Percentiles rank a stretch among this genome's conserved stretches.
phyloP scores from a whole-genome alignment of 148 eudicot genomes.

The Oxyria digyna region DNA sequence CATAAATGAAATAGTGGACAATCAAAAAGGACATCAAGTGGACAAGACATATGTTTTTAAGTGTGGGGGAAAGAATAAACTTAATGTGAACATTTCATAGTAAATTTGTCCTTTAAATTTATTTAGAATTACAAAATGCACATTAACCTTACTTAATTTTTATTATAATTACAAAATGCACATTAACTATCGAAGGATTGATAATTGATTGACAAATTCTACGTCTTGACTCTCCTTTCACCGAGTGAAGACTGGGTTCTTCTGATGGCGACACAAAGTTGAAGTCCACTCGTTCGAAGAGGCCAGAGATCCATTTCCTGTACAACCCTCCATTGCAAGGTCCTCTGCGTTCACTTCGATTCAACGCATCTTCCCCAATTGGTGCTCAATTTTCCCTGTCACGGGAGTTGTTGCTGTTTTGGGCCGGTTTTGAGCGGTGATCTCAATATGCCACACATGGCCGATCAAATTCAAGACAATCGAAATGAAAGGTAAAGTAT shows the following conservation, averaged over 20 bases:
- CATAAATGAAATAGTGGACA: too few species aligned
- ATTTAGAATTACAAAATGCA: too few species aligned
- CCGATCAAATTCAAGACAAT: not conserved
- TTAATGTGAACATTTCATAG: too few species aligned
- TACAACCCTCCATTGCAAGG: not conserved
- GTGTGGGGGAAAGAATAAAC: too few species aligned
- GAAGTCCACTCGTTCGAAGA: not conserved
- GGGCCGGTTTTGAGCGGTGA: not conserved
- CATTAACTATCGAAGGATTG: too few species aligned
- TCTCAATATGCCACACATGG: conserved; percentile 5
- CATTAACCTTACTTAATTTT: too few species aligned
- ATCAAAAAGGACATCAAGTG: too few species aligned
- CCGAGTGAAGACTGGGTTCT: not conserved
- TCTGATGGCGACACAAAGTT: not conserved
- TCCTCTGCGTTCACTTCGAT: not conserved
- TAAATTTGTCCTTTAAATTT: too few species aligned
- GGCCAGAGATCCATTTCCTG: not conserved
- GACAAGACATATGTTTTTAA: too few species aligned
- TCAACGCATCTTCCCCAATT: not conserved
- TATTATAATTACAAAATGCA: too few species aligned
- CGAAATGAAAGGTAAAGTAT: not conserved
- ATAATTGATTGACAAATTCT: too few species aligned
- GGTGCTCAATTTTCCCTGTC: not conserved
- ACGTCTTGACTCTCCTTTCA: not conserved
- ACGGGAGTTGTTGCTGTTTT: not conserved